Evolutionary conservation across 345 rosid genomes (phyloP).

Genomic region (Citropsis articulata): DNA sequence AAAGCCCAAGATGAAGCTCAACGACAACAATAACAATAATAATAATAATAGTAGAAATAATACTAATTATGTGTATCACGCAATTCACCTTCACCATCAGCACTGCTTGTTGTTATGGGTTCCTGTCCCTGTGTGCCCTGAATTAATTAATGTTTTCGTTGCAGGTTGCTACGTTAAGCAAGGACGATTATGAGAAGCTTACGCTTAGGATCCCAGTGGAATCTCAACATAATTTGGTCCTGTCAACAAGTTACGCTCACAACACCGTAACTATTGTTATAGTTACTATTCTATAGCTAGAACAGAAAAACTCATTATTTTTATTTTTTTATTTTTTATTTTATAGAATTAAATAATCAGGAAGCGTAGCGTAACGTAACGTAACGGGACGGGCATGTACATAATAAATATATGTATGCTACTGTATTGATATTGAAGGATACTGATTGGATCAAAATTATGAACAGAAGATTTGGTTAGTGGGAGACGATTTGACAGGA

Average conservation of each 20-base stretch:
- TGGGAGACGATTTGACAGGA: conserved; percentile 51
- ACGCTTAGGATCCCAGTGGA: conserved; percentile 22
- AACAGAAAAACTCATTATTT: not conserved
- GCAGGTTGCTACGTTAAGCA: conserved; percentile 31
- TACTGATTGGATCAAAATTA: no score
- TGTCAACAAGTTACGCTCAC: conserved; percentile 18
- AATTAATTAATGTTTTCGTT: not conserved
- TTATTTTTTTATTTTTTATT: no score
- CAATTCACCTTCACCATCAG: no score
- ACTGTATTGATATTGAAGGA: no score
- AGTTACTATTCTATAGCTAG: no score
- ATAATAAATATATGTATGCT: no score
- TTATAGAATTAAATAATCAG: not conserved
- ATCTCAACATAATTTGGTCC: conserved; percentile 21
- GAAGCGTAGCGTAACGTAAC: no score
- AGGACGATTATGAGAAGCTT: conserved; percentile 36
- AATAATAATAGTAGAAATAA: no score
- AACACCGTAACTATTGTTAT: conserved; percentile 17
- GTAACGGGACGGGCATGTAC: no score
- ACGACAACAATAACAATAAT: no score
- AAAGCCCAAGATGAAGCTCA: fast-evolving
- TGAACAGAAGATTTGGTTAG: conserved; percentile 48
- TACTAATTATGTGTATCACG: no score
- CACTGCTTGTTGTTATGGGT: no score
- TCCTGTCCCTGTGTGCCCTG: not conserved